Base-by-base conservation (phyloP, 768 basidiomycete species). In the Calocybe cyanea region DNA sequence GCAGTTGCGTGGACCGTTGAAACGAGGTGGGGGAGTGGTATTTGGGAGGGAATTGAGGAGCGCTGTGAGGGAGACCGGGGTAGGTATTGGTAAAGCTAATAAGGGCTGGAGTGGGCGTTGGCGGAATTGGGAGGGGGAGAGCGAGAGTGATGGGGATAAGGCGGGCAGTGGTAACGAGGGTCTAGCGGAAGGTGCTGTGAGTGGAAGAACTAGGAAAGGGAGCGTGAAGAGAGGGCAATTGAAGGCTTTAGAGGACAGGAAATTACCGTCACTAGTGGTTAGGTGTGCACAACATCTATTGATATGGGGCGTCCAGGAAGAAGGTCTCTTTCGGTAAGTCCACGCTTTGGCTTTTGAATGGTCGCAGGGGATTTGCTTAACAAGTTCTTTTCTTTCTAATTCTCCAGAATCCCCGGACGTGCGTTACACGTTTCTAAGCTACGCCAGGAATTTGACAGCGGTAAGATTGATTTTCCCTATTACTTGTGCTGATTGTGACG, bases 281-380 rank as follows among this genome's bases (percentile, higher is more conserved):
- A 72, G 91, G 46, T 93, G 89, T 63, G 82, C 85, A 2, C 86
- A 92, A 57, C 90, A 92, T 66, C 58, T 92, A 45, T 65, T 87
- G 58, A 67, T 75, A 18, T 92, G 91, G 88, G 90, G 91, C 37
- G 65, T 92, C 10, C 80, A 87, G 60, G 90, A 92, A 61, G 88
- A 92, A 62, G 90, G 90, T 3, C 67, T 92, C 35, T 92, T 92
- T 62, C 77, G 89, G 90, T 87, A 57, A 55, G 81, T 64, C 19
- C 35, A n/a, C n/a, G n/a, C n/a, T n/a, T n/a, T n/a, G n/a, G 14
- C 17, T 32, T 38, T n/a, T 30, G 11, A 28, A 28, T 6, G 25
- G 11, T 45, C n/a, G 23, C 35, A 6, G 7, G 46, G 38, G 31
- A 9, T 34, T 2, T 37, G n/a, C 18, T 13, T 45, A 40, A 20